Conservation (phyloP, 805 yeast genomes). For the Candida krabiensis region DNA sequence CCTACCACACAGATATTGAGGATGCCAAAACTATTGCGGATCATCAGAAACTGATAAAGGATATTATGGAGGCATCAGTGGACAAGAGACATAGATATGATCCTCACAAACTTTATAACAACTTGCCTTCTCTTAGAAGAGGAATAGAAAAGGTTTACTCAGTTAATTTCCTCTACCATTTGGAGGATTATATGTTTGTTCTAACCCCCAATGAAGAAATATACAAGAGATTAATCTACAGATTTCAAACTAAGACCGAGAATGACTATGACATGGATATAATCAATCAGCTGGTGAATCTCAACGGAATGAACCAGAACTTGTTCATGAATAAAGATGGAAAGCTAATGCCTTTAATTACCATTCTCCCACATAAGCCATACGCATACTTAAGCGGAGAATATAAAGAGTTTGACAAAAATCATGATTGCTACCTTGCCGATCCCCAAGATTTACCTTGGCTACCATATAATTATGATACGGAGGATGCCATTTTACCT, state of each 20-base stretch:
- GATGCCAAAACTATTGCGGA: no score
- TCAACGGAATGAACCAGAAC: no score
- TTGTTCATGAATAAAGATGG: no score
- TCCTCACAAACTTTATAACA: conserved; percentile 32
- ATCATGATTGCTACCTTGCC: conserved; percentile 40
- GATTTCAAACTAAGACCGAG: conserved; percentile 25
- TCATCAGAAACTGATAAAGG: no score
- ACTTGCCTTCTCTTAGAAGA: conserved; percentile 34
- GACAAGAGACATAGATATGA: conserved; percentile 13
- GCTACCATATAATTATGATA: conserved; percentile 3
- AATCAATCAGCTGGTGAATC: conserved; percentile 37
- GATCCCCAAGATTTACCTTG: conserved; percentile 43
- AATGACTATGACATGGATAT: conserved; percentile 58
- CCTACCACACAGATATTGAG: conserved; percentile 3
- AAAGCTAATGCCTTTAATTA: conserved; percentile 27
- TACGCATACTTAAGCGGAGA: conserved; percentile 56
- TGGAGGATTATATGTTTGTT: conserved; percentile 57
- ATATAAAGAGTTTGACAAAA: conserved; percentile 30
- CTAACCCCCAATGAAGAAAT: conserved; percentile 42
- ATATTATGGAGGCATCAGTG: conserved; percentile 14
- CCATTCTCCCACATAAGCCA: conserved; percentile 47
- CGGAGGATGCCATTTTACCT: not conserved
- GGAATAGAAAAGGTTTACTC: conserved; percentile 14
- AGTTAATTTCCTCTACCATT: conserved; percentile 9
- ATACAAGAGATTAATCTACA: conserved; percentile 23